Evolutionary conservation across 2,329 filamentous ascomycete genomes (phyloP), one percentile per base, ranked within the genome.

Genomic region (Fusarium avenaceum): DNA sequence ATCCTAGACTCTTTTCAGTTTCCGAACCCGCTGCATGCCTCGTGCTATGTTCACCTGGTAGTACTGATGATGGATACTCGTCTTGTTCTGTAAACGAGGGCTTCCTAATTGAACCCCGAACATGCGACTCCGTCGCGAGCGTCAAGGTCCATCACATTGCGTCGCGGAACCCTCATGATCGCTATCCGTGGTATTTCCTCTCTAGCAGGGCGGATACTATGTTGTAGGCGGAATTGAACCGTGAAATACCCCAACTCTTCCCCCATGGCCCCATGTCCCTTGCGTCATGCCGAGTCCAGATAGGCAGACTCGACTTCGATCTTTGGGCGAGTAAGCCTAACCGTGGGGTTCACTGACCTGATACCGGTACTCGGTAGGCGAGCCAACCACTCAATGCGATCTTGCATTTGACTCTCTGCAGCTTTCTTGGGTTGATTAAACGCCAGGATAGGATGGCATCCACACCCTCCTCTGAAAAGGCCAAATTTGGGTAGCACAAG

Each of bases 291-390:
- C 45, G 62, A 62, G 38, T 57, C 47, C 57, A 43, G 72, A 39
- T 33, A 65, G 71, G 69, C 71, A 68, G 65, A 73, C 54, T 66
- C 35, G 40, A 20, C 50, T 20, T n/a, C 17, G 17, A 30, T 30
- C 20, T 26, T 46, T 47, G 62, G 62, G 39, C 38, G 47, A 72
- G 63, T 73, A 73, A 71, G 72, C 72, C 72, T 72, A 61, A 67
- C 39, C 70, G 72, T 74, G 72, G 72, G 65, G 72, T 54, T 67
- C 45, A 39, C 40, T 44, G 38, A 45, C 44, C 20, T 17, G 26
- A 49, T 57, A 58, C 49, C 38, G 60, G 57, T 49, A 57, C 58
- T 61, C 40, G 50, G 43, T 47, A 65, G 43, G 35, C 54, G 47
- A 52, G 30, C 43, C 54, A 62, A 57, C 42, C 43, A 43, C n/a